Conservation (phyloP, 2,329 filamentous ascomycete species). For the Fusarium solani-melongenae region DNA sequence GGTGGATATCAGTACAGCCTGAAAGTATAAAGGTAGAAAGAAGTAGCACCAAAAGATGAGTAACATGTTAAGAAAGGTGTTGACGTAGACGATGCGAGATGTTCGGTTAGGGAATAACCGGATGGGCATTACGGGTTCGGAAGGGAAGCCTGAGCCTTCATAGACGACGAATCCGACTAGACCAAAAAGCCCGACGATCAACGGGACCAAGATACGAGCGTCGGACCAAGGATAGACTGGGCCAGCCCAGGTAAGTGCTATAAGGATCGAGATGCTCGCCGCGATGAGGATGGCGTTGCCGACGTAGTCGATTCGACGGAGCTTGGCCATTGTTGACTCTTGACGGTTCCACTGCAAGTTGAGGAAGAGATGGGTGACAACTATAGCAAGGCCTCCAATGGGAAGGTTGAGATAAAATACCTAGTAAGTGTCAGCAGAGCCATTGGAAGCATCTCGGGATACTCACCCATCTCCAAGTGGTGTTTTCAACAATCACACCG, state of each 20-base stretch:
- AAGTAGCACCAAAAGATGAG: conserved; percentile 51
- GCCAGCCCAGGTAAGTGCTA: conserved; percentile 58
- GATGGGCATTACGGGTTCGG: conserved; percentile 41
- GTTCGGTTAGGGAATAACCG: conserved; percentile 38
- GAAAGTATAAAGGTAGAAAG: conserved; percentile 61
- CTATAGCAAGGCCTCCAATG: conserved; percentile 48
- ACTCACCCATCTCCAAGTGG: conserved; percentile 54
- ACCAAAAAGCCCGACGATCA: conserved; percentile 46
- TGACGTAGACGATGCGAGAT: conserved; percentile 35
- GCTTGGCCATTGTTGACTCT: conserved; percentile 41
- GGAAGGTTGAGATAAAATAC: conserved; percentile 59
- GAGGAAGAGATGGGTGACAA: conserved; percentile 50
- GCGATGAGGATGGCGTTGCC: conserved; percentile 57
- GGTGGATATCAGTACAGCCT: conserved; percentile 50
- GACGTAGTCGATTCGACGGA: conserved; percentile 55
- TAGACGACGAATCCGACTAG: conserved; percentile 31
- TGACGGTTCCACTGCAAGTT: conserved; percentile 46
- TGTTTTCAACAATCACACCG: conserved; percentile 40
- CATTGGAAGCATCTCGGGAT: not conserved
- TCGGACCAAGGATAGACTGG: conserved; percentile 55
- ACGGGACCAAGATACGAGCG: conserved; percentile 52
- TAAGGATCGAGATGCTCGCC: conserved; percentile 53
- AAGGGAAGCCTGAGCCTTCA: conserved; percentile 34
- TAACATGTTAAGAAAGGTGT: conserved; percentile 37
- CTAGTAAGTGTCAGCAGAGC: conserved; percentile 12